These are phyloP conservation scores for Carex myosuroides DNA, from an alignment of 176 grass and related monocot genomes.

Conservation along the genomic window DNA sequence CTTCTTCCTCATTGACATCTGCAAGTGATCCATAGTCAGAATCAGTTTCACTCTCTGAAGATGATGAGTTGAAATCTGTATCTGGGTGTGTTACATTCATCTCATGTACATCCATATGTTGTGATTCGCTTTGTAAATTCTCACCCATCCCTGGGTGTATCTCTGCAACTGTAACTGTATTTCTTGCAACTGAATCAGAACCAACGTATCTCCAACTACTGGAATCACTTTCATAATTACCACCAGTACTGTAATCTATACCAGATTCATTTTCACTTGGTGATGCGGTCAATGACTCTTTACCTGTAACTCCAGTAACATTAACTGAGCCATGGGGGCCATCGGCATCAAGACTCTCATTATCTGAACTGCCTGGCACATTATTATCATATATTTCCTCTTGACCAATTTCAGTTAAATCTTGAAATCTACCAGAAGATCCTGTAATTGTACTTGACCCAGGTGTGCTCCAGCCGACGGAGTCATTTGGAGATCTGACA, in stretches of 20 bases:
- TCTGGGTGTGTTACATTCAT: conserved; percentile 15
- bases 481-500: conserved; percentile 11
- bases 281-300: conserved; percentile 4
- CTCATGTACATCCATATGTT: not conserved
- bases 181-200: not conserved
- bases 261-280: conserved; percentile 9
- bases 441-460: not conserved
- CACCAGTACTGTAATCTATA: not conserved
- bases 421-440: conserved; percentile 13
- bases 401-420: not conserved
- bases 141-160: not conserved
- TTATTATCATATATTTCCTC: conserved; percentile 3
- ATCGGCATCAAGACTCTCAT: conserved; percentile 16
- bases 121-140: not conserved
- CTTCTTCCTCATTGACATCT: conserved; percentile 1
- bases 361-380: not conserved
- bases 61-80: not conserved
- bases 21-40: conserved; percentile 19
- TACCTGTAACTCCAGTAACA: not conserved
- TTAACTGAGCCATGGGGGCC: not conserved
- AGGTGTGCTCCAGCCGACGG: not conserved
- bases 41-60: conserved; percentile 19
- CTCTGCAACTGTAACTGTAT: not conserved
- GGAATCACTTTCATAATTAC: conserved; percentile 9
- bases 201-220: not conserved